Conservation (phyloP, 768 basidiomycete genomes). For the Pleurotus citrinopileatus region DNA sequence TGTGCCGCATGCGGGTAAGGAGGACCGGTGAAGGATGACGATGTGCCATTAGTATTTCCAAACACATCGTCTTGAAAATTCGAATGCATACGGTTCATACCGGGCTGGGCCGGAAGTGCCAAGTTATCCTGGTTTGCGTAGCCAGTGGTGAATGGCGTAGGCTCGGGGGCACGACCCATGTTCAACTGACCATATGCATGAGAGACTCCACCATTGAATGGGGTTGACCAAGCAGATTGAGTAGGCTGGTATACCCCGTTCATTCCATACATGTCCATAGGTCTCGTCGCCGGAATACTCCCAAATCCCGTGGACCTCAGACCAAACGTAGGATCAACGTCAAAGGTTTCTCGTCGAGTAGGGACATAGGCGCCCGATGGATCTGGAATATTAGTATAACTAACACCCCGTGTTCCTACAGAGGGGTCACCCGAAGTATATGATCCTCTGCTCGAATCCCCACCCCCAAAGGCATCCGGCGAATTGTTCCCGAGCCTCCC, state of each 20-base stretch:
- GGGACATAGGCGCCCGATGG: conserved; percentile 24
- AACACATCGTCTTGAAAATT: neutral
- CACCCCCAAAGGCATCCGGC: conserved; percentile 61
- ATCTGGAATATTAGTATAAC: conserved; percentile 22
- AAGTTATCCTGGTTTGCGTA: neutral
- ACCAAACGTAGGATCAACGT: conserved; percentile 31
- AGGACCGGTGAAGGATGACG: conserved; percentile 11
- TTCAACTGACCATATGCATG: conserved; percentile 8
- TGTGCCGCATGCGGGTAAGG: neutral
- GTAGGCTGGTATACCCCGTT: conserved; percentile 13
- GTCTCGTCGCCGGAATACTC: conserved; percentile 27
- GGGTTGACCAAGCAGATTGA: conserved; percentile 27
- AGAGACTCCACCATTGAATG: conserved; percentile 17
- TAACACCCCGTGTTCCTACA: conserved; percentile 28
- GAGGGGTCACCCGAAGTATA: conserved; percentile 34
- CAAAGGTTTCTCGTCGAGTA: conserved; percentile 33
- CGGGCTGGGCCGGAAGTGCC: neutral
- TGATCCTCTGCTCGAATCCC: conserved; percentile 31
- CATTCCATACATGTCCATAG: conserved; percentile 27
- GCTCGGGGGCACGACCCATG: neutral
- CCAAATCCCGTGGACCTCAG: conserved; percentile 28
- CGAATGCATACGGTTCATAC: neutral
- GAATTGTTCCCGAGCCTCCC: conserved; percentile 64
- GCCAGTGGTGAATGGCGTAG: neutral
- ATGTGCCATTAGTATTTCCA: neutral